Conservation (phyloP, 2,329 filamentous ascomycete species). For the Davidsoniella australis region DNA sequence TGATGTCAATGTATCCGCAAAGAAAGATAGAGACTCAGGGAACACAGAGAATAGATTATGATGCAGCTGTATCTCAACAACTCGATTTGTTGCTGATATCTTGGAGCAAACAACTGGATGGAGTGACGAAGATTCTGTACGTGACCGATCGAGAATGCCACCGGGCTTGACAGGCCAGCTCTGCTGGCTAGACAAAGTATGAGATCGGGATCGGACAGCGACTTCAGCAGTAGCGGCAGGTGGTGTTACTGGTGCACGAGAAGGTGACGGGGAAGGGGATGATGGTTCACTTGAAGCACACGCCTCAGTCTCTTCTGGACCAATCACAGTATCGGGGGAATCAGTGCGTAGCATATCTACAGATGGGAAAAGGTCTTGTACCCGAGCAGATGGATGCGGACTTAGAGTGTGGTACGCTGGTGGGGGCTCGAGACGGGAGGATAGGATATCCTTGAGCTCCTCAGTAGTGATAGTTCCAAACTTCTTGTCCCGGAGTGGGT, state of each 20-base stretch:
- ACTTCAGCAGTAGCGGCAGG: slow-evolving; percentile 16
- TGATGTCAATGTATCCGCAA: slow-evolving; percentile 51
- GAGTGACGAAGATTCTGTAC: slow-evolving; percentile 43
- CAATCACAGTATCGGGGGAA: slow-evolving; percentile 12
- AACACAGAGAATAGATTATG: slow-evolving; percentile 59
- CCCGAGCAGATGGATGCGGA: neutral
- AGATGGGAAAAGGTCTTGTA: neutral
- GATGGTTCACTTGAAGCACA: neutral
- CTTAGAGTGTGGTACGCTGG: slow-evolving; percentile 13
- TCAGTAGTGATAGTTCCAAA: slow-evolving; percentile 65
- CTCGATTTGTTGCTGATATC: slow-evolving; percentile 33
- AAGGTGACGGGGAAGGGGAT: neutral
- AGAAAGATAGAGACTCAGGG: slow-evolving; percentile 53
- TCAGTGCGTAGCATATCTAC: neutral
- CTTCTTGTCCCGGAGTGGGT: slow-evolving; percentile 77
- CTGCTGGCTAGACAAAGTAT: slow-evolving; percentile 29
- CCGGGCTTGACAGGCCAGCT: slow-evolving; percentile 38
- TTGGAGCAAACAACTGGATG: slow-evolving; percentile 40
- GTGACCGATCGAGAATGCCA: slow-evolving; percentile 54
- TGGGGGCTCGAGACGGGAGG: slow-evolving; percentile 45
- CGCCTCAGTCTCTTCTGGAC: slow-evolving; percentile 3
- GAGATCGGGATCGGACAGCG: slow-evolving; percentile 30
- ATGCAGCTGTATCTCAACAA: slow-evolving; percentile 48
- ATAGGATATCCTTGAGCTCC: slow-evolving; percentile 60
- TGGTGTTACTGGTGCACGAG: neutral